phyloP scores from a whole-genome alignment of 1,284 basidiomycete species.

The Marasmius tenuissimus region DNA sequence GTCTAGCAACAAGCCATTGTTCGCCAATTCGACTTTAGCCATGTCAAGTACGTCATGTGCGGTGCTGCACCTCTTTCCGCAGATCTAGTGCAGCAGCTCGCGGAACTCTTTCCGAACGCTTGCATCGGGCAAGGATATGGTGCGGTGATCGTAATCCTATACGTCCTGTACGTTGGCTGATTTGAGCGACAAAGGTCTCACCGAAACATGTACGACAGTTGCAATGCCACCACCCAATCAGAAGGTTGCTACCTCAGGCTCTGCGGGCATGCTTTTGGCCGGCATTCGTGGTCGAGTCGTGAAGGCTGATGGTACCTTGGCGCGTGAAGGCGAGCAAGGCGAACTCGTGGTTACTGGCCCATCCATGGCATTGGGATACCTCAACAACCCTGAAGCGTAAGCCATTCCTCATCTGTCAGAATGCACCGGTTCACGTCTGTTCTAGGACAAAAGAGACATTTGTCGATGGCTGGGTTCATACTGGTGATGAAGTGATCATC shows the following conservation, averaged over 20 bases:
- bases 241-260: slow-evolving; percentile 52
- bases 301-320: slow-evolving; percentile 60
- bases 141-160: slow-evolving; percentile 12
- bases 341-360: slow-evolving; percentile 64
- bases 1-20: slow-evolving; percentile 33
- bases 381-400: slow-evolving; percentile 55
- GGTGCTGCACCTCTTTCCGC: slow-evolving; percentile 48
- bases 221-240: slow-evolving; percentile 45
- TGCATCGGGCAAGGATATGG: slow-evolving; percentile 49
- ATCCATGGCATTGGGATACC: slow-evolving; percentile 55
- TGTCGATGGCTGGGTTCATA: slow-evolving; percentile 60
- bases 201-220: slow-evolving; percentile 42
- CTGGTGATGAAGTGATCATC: slow-evolving; percentile 63
- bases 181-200: slow-evolving; percentile 34
- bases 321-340: slow-evolving; percentile 62
- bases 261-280: slow-evolving; percentile 57
- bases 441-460: slow-evolving; percentile 59
- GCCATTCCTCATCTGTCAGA: slow-evolving; percentile 19
- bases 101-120: slow-evolving; percentile 40
- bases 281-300: slow-evolving; percentile 56
- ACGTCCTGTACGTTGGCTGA: background rate
- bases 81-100: slow-evolving; percentile 36
- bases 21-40: slow-evolving; percentile 36
- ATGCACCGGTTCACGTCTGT: slow-evolving; percentile 1
- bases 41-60: slow-evolving; percentile 42